Evolutionary conservation across 2,329 filamentous ascomycete species (phyloP), one percentile per base, ranked within the genome.

Genomic region (Periconia macrospinosa): DNA sequence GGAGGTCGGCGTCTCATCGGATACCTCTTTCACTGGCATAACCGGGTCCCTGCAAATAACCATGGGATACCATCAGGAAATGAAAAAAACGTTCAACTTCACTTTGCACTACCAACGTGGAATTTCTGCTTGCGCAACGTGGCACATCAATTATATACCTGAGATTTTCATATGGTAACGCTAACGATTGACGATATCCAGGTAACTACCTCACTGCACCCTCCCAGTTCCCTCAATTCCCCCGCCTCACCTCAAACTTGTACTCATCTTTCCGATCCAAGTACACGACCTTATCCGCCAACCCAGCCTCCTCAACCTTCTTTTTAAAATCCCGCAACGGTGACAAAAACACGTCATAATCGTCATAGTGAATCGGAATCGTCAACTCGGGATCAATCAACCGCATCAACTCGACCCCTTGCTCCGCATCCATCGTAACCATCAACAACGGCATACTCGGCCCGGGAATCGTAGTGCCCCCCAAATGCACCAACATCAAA

Each of bases 371-470:
- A 5, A 69, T 62, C 3, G 85, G 85, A 43, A 89, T 83, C 6
- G 83, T 87, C 47, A 87, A 52, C 20, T 86, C 82, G 17, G 85
- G 83, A 30, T 83, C 73, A 30, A 89, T 79, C 53, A 88, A 59
- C 59, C 77, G 73, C 67, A 89, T 81, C 56, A 89, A 66, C 70
- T 86, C 72, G 27, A 88, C 59, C 0, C 85, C 85, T 68, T 87
- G 83, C 63, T 80, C 76, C 19, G 81, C 85, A 67, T 88, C 85
- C 85, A 89, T 89, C 0, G 85, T 88, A 2, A 88, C 83, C 85
- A 88, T 88, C 20, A 88, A 54, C 55, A 88, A 69, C 43, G 84
- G 83, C 67, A 85, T 61, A 6, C 78, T 76, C 0, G 84, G 83
- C 1, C 80, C 78, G 0, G 86, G 86, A 30, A 89, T 83, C 3